phyloP scores from a whole-genome alignment of 352 stramenopile genomes.

The Pythium graminicola region DNA sequence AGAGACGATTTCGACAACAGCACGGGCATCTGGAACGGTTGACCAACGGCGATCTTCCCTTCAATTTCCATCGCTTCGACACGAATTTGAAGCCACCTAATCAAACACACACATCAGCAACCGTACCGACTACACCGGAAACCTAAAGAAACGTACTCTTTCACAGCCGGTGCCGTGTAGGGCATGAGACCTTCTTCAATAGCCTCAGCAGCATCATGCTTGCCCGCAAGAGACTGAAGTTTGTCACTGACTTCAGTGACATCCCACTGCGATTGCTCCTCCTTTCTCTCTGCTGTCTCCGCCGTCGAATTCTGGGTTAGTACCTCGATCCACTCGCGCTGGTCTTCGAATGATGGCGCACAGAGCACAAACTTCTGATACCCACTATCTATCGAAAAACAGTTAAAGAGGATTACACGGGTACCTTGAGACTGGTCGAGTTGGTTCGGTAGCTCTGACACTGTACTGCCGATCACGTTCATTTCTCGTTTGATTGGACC shows the following conservation, averaged over 20 bases:
- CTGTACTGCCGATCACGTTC: slow-evolving; percentile 73
- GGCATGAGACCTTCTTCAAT: slow-evolving; percentile 61
- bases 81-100: slow-evolving; percentile 79
- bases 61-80: slow-evolving; percentile 85
- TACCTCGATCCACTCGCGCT: slow-evolving; percentile 85
- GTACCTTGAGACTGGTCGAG: slow-evolving; percentile 83
- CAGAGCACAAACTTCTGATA: slow-evolving; percentile 81
- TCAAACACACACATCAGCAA: slow-evolving; percentile 1
- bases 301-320: slow-evolving; percentile 77
- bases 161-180: slow-evolving; percentile 77
- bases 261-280: slow-evolving; percentile 72
- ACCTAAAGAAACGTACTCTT: slow-evolving; percentile 60
- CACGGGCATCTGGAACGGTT: slow-evolving; percentile 78
- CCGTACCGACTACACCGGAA: neutral
- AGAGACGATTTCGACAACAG: slow-evolving; percentile 83
- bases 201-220: slow-evolving; percentile 58
- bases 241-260: slow-evolving; percentile 66
- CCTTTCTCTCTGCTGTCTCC: slow-evolving; percentile 71
- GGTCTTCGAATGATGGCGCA: slow-evolving; percentile 80
- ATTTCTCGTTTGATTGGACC: slow-evolving; percentile 85
- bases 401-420: slow-evolving; percentile 82
- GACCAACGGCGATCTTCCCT: slow-evolving; percentile 64
- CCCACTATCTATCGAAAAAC: slow-evolving; percentile 78
- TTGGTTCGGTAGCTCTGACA: slow-evolving; percentile 82
- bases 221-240: slow-evolving; percentile 75